Base-by-base conservation (phyloP, 148 eudicot genomes). In the Chenopodium album region DNA sequence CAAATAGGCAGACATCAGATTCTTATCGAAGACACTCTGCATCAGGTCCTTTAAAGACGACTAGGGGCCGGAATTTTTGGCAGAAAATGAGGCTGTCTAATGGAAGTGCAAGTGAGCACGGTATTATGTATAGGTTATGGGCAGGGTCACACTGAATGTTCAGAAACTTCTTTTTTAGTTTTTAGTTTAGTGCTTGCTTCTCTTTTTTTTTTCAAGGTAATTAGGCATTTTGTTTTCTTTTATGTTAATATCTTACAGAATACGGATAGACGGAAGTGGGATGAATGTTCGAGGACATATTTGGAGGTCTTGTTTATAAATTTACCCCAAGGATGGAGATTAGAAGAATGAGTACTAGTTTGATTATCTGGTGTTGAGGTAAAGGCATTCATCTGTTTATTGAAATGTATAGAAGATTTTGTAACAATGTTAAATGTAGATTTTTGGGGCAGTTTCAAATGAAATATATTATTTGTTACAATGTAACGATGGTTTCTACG, bases 61-160 rank as follows among this genome's bases (percentile, higher is more conserved):
- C 81, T 31, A 89, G 78, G 76, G 80, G 85, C 29, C 83, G 80
- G 62, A 75, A 70, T 26, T 85, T 92, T 72, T 90, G 95, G 98
- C 85, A 89, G 85, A 89, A 81, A 76, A 75, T 88, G 76, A 85
- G 88, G 73, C 81, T 84, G 73, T 86, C 94, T 22, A 83, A 89
- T 14, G 98, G 92, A 48, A 88, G 89, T 37, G 84, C 83, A 73
- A 92, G 98, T 20, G 97, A 95, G 85, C 93, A 92, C 63, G 91
- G 93, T 28, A 81, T 80, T n/a, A 50, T 83, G 73, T 84, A 85
- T 71, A 87, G 85, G 76, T 88, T 91, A 69, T 86, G 93, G 94
- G 85, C 89, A 68, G 88, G 91, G 66, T 91, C 95, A 62, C 94
- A 85, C 67, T 92, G 85, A 88, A 5, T 73, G 37, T 70, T 44